These are phyloP conservation scores for Esteya vermicola DNA, from an alignment of 2,329 filamentous ascomycete species.

Conservation along the genomic window DNA sequence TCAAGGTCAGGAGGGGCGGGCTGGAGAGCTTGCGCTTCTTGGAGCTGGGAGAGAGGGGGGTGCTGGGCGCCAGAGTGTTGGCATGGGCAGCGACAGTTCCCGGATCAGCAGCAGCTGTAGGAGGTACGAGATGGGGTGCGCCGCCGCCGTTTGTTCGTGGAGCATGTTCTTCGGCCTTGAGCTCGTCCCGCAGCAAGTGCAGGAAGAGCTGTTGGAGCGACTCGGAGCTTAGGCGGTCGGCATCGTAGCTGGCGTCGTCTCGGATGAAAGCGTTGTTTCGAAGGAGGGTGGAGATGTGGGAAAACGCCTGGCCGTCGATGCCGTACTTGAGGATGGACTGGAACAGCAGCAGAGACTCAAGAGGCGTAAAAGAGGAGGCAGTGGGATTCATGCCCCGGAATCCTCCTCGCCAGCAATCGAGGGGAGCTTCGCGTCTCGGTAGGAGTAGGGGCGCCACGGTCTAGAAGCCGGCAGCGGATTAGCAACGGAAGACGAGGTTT, in stretches of 20 bases:
- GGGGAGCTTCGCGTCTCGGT: constrained; percentile 18
- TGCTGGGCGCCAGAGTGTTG: constrained; percentile 24
- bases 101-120: neutral
- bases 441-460: constrained; percentile 22
- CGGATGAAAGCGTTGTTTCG: constrained; percentile 60
- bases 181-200: constrained; percentile 60
- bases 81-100: constrained; percentile 12
- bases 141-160: constrained; percentile 18
- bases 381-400: constrained; percentile 20
- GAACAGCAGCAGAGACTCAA: constrained; percentile 21
- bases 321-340: constrained; percentile 17
- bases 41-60: constrained; percentile 30
- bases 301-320: constrained; percentile 17
- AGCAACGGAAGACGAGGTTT: neutral
- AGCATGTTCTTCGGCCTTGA: constrained; percentile 35
- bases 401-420: constrained; percentile 19
- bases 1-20: constrained; percentile 47
- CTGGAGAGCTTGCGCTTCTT: constrained; percentile 64
- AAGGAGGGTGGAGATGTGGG: constrained; percentile 40
- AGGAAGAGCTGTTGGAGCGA: constrained; percentile 69
- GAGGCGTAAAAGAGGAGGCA: constrained; percentile 16
- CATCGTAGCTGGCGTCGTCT: constrained; percentile 57
- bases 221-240: constrained; percentile 59
- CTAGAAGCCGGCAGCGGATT: neutral
- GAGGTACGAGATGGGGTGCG: too few species aligned